phyloP scores from a whole-genome alignment of 495 filamentous ascomycete genomes.

The Penicillium paradoxum region DNA sequence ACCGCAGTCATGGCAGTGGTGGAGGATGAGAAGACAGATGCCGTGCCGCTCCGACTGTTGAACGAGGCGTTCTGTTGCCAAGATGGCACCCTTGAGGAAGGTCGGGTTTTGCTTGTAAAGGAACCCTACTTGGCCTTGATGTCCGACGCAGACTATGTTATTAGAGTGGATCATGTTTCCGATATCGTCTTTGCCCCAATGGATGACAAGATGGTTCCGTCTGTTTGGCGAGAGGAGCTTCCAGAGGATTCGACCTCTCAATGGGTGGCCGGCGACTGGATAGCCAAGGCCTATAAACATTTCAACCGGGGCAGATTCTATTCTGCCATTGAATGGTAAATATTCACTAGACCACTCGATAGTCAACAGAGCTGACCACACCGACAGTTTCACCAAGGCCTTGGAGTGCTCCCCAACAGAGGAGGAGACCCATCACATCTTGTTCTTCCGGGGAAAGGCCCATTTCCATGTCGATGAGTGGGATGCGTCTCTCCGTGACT shows the following conservation, averaged over 20 bases:
- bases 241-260: neutral
- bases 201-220: conserved; percentile 27
- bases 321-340: conserved; percentile 23
- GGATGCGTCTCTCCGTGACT: conserved; percentile 42
- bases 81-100: conserved; percentile 23
- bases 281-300: conserved; percentile 31
- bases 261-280: conserved; percentile 26
- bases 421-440: conserved; percentile 16
- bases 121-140: conserved; percentile 46
- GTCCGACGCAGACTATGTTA: conserved; percentile 26
- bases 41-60: conserved; percentile 42
- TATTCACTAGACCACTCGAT: neutral
- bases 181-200: conserved; percentile 34
- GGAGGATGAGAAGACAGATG: conserved; percentile 45
- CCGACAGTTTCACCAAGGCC: conserved; percentile 23
- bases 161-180: conserved; percentile 50
- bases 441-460: conserved; percentile 39
- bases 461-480: conserved; percentile 38
- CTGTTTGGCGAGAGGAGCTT: conserved; percentile 25
- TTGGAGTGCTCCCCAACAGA: conserved; percentile 14
- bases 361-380: neutral
- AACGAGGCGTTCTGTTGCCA: conserved; percentile 17
- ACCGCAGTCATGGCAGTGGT: conserved; percentile 40
- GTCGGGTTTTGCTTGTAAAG: conserved; percentile 41
- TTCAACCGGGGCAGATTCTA: conserved; percentile 18